Percentiles rank a stretch among this genome's conserved stretches.
phyloP scores from a whole-genome alignment of 1,284 basidiomycete species.

The Inonotus hispidus region DNA sequence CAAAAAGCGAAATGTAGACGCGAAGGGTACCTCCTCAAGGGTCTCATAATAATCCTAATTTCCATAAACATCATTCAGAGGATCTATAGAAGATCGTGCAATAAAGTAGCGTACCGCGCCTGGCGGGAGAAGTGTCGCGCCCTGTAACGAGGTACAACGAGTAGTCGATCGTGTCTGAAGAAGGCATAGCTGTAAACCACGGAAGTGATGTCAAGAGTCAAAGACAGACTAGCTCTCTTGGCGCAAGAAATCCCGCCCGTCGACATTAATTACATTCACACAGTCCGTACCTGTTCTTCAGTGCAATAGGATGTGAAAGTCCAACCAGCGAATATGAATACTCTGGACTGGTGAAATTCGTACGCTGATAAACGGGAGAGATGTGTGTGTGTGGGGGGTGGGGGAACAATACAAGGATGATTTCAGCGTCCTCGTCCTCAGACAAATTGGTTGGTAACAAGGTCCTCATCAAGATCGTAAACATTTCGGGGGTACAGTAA shows the following conservation, averaged over 20 bases:
- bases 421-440: not conserved
- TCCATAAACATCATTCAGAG: not conserved
- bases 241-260: not conserved
- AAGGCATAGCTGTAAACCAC: not conserved
- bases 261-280: too few relatives aligned
- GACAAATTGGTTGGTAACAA: too few relatives aligned
- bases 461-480: not conserved
- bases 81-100: not conserved
- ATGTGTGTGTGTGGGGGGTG: too few relatives aligned
- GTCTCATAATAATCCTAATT: slow-evolving; percentile 67
- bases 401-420: not conserved
- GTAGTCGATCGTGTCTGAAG: slow-evolving; percentile 44
- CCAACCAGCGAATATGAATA: too few relatives aligned
- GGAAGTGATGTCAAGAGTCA: not conserved
- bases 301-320: too few relatives aligned
- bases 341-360: too few relatives aligned
- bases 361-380: not conserved
- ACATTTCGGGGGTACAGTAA: not conserved
- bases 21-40: slow-evolving; percentile 62
- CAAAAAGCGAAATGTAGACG: not conserved
- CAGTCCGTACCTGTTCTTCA: too few relatives aligned
- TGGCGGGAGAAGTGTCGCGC: slow-evolving; percentile 70
- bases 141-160: slow-evolving; percentile 86
- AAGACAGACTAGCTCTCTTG: not conserved
- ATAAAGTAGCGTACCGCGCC: slow-evolving; percentile 52